These are phyloP conservation scores for Apophysomyces trapeziformis DNA, from an alignment of 371 early-diverging fungal genomes.

Conservation along the genomic window DNA sequence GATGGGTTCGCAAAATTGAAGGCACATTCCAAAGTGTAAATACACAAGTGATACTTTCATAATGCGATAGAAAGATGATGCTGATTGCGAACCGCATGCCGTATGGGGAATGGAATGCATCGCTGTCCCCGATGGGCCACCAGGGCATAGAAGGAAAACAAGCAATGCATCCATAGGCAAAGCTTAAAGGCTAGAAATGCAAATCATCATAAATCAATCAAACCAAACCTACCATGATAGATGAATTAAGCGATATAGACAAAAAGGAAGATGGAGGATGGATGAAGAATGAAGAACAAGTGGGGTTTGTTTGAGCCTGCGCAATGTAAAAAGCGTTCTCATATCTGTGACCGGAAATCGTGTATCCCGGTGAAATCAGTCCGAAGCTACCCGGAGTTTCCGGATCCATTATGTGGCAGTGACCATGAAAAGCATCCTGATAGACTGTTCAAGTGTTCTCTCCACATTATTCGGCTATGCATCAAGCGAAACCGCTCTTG, in stretches of 20 bases:
- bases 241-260: conserved; percentile 7
- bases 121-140: not conserved
- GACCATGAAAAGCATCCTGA: too few species aligned
- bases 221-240: conserved; percentile 17
- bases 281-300: conserved; percentile 14
- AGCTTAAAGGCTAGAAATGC: conserved; percentile 8
- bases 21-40: conserved; percentile 1
- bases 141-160: conserved; percentile 12
- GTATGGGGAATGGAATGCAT: conserved; percentile 10
- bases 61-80: not conserved
- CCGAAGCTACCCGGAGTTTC: too few species aligned
- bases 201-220: conserved; percentile 6
- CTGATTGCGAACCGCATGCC: not conserved
- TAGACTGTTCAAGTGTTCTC: too few species aligned
- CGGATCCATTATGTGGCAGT: too few species aligned
- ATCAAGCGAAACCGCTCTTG: too few species aligned
- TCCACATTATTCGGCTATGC: too few species aligned
- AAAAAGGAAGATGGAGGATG: conserved; percentile 9
- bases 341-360: too few species aligned
- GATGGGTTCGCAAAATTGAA: not conserved
- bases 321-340: too few species aligned
- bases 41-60: not conserved
- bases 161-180: conserved; percentile 9
- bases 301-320: too few species aligned
- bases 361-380: too few species aligned